Evolutionary conservation across 225 moss, liverwort and hornwort genomes (phyloP).

Genomic region (Pleurozium schreberi): DNA sequence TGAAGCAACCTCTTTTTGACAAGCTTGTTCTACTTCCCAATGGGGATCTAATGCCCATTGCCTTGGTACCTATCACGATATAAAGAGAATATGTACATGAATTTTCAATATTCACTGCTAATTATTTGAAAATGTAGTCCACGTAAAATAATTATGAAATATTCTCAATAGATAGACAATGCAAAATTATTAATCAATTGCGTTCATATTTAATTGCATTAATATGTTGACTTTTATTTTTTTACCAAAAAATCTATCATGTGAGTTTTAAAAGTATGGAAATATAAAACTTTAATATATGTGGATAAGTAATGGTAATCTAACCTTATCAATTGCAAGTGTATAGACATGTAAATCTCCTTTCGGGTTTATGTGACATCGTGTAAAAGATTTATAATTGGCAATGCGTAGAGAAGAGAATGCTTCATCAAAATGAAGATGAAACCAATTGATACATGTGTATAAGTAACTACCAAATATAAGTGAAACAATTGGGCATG

Average conservation of each 20-base stretch:
- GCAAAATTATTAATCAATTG: not conserved
- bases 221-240: not conserved
- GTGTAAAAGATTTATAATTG: constrained; percentile 43
- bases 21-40: constrained; percentile 48
- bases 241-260: not conserved
- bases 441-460: constrained; percentile 55
- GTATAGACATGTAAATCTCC: constrained; percentile 40
- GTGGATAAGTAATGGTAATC: not conserved
- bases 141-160: not conserved
- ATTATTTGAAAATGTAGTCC: too few species aligned
- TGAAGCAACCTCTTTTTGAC: constrained; percentile 20
- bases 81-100: not conserved
- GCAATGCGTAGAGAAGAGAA: constrained; percentile 48
- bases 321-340: constrained; percentile 46
- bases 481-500: constrained; percentile 39
- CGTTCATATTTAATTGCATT: not conserved
- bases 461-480: constrained; percentile 51
- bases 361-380: constrained; percentile 31
- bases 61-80: constrained; percentile 18
- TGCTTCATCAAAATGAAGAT: constrained; percentile 57
- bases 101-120: accelerated
- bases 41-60: constrained; percentile 53
- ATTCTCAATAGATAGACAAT: not conserved
- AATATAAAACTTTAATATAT: too few species aligned
- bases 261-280: not conserved